phyloP scores from a whole-genome alignment of 768 basidiomycete species.

The Clavaria fumosa region DNA sequence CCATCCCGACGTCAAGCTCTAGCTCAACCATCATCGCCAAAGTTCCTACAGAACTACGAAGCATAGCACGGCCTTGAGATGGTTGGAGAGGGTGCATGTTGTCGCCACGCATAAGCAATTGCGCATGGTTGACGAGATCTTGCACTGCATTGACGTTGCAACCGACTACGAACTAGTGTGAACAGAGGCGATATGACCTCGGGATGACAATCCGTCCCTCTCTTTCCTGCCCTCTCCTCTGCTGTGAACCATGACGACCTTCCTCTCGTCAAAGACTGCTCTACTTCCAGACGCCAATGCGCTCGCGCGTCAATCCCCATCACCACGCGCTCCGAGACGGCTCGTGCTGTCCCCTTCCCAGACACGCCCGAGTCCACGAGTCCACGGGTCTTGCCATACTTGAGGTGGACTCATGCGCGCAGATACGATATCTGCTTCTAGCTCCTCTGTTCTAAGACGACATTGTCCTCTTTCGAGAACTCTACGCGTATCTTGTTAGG shows the following conservation, averaged over 20 bases:
- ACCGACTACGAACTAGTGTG: slow-evolving; percentile 58
- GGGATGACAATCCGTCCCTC: slow-evolving; percentile 51
- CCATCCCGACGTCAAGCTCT: slow-evolving; percentile 29
- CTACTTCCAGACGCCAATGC: slow-evolving; percentile 48
- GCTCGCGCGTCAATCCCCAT: slow-evolving; percentile 46
- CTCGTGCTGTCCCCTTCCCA: no score
- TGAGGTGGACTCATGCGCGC: no score
- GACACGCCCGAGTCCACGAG: no score
- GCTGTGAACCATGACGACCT: neutral
- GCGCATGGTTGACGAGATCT: slow-evolving; percentile 60
- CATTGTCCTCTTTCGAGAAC: no score
- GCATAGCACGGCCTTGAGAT: slow-evolving; percentile 66
- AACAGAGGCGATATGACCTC: slow-evolving; percentile 36
- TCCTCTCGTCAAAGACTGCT: slow-evolving; percentile 35
- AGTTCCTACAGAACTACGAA: slow-evolving; percentile 62
- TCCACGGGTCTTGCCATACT: no score
- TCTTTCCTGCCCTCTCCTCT: neutral
- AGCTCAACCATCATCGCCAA: slow-evolving; percentile 37
- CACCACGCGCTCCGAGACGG: no score
- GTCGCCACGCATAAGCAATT: slow-evolving; percentile 13
- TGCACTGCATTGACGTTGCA: slow-evolving; percentile 60
- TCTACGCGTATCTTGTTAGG: no score
- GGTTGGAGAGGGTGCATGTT: slow-evolving; percentile 63
- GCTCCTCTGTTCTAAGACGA: slow-evolving; percentile 29
- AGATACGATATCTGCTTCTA: no score